Base-by-base conservation (phyloP, 2,329 filamentous ascomycete species). In the Colletotrichum zoysiae region DNA sequence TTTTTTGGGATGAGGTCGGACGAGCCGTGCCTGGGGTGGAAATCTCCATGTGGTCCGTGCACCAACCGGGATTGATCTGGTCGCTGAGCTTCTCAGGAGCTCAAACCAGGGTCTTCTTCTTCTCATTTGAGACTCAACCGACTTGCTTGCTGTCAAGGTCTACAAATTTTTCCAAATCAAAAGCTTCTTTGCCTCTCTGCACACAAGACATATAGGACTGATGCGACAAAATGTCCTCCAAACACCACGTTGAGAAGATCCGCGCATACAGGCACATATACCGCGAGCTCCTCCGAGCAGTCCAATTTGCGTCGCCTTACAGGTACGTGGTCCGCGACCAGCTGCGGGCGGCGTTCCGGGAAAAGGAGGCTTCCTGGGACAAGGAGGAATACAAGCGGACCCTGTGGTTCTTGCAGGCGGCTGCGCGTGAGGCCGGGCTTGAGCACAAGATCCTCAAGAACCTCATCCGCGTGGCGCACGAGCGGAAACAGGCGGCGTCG, bases 401-500 rank as follows among this genome's bases (percentile, higher is more conserved):
- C 0, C 77, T 93, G 5, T 89, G 89, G 78, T 95, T 96, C 77
- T 82, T 95, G 1, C 82, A 89, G 42, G 88, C 89, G 51, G 93
- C 93, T 5, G 86, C 88, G 1, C 84, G 81, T 73, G 85, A 89
- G 76, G 87, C 81, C 67, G 93, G 92, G 0, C 75, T 94, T 42
- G 93, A 95, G 84, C 92, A 95, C 79, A 86, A 82, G 67, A 87
- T 96, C 11, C 78, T 95, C 67, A 92, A 90, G 81, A 95, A 92
- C 74, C 79, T 95, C 59, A 76, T 93, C 78, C 71, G 78, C 80
- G 74, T 84, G 82, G 74, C 70, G 38, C 38, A 57, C 2, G 81
- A 84, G 74, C 79, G 81, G 73, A 71, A 74, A 68, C 70, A 77
- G 61, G 76, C 80, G 42, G 76, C 76, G 73, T 44, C 62, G 61